Evolutionary conservation across 23 red algal genomes (phyloP).

Genomic region (Gracilaria gracilis): DNA sequence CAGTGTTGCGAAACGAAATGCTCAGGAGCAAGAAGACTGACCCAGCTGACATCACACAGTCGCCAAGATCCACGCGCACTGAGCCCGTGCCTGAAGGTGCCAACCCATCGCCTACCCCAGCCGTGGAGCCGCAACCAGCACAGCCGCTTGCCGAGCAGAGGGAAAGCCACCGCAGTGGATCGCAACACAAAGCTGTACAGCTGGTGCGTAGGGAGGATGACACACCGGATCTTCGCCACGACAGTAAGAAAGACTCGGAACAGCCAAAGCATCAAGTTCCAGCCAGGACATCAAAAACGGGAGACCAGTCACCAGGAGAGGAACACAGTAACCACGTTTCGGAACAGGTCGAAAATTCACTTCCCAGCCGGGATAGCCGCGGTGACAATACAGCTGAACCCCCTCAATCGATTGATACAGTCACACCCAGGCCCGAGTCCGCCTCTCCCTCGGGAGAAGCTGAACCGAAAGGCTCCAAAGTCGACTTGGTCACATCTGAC

Average conservation of each 20-base stretch:
- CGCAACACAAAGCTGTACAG: neutral
- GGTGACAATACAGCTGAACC: neutral
- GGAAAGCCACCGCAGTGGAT: neutral
- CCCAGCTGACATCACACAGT: neutral
- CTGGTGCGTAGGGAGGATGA: neutral
- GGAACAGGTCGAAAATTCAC: conserved; percentile 6
- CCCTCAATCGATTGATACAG: neutral
- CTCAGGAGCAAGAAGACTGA: conserved; percentile 33
- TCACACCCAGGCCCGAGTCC: neutral
- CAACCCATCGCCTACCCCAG: neutral
- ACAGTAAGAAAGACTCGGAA: neutral
- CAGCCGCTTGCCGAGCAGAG: neutral
- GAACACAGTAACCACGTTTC: conserved; percentile 26
- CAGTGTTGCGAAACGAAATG: conserved; percentile 26
- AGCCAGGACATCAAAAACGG: neutral
- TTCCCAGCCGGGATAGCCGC: neutral
- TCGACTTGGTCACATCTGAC: conserved; percentile 11
- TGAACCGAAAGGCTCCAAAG: neutral
- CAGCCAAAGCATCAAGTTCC: neutral
- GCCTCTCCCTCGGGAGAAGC: neutral
- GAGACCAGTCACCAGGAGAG: conserved; percentile 19
- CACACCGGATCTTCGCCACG: neutral
- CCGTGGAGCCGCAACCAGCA: neutral
- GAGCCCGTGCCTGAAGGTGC: neutral
- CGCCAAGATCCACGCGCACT: neutral